A percentile compares a stretch with the other conserved stretches of the same genome.
Conservation (phyloP, 1,284 basidiomycete species). For the Amylostereum chailletii region DNA sequence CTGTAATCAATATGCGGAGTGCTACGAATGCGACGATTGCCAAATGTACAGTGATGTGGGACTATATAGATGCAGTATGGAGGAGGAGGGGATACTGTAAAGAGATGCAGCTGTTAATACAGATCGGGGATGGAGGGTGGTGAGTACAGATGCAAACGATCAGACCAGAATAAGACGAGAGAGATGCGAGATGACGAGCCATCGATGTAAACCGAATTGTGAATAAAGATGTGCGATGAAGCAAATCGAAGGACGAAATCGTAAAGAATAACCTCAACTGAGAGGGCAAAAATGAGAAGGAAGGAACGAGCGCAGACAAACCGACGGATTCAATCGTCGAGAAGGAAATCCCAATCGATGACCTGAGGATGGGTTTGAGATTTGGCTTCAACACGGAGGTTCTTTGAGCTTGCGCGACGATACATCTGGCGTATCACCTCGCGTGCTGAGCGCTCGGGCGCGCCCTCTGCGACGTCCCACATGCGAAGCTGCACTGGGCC, state of each 20-base stretch:
- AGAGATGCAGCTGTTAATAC: too few species aligned
- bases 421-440: conserved; percentile 60
- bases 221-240: too few species aligned
- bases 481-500: conserved; percentile 62
- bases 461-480: conserved; percentile 64
- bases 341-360: conserved; percentile 71
- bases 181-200: not conserved
- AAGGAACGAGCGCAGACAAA: conserved; percentile 1
- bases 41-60: not conserved
- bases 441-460: conserved; percentile 49
- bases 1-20: not conserved
- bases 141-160: too few species aligned
- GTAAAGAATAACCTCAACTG: conserved; percentile 1
- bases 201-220: too few species aligned
- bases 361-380: conserved; percentile 30
- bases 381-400: not conserved
- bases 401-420: conserved; percentile 29
- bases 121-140: too few species aligned
- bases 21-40: too few species aligned
- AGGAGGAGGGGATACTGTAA: not conserved
- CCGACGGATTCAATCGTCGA: conserved; percentile 43
- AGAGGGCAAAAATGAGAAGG: not conserved
- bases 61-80: conserved; percentile 7
- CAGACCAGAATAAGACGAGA: not conserved
- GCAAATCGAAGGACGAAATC: too few species aligned